Percentiles rank a stretch among this genome's conserved stretches.
Conservation (phyloP, 2,329 filamentous ascomycete genomes). For the Aspergillus ochraceus region DNA sequence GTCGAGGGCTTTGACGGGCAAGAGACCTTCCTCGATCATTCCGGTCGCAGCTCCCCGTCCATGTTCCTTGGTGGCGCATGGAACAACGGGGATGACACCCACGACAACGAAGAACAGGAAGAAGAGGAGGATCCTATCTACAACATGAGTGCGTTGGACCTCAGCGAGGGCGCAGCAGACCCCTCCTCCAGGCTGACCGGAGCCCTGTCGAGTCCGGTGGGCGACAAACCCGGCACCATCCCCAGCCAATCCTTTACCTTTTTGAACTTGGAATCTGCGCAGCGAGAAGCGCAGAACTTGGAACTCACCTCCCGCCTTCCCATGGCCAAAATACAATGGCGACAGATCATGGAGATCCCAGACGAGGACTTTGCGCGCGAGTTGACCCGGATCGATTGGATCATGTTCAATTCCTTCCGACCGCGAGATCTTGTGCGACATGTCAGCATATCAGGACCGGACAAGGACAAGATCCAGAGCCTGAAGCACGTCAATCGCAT, state of each 20-base stretch:
- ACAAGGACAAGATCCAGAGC: slow-evolving; percentile 61
- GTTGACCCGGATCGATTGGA: slow-evolving; percentile 94
- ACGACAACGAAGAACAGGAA: slow-evolving; percentile 36
- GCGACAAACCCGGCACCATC: slow-evolving; percentile 40
- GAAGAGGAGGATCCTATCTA: slow-evolving; percentile 40
- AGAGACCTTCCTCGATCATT: slow-evolving; percentile 43
- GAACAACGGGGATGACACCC: slow-evolving; percentile 25
- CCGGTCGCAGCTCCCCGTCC: slow-evolving; percentile 42
- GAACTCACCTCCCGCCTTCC: slow-evolving; percentile 68
- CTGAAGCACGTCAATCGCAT: slow-evolving; percentile 89
- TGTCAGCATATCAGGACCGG: slow-evolving; percentile 67
- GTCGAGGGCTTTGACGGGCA: slow-evolving; percentile 44
- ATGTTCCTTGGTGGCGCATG: slow-evolving; percentile 29
- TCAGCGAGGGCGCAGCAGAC: slow-evolving; percentile 40
- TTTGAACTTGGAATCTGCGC: slow-evolving; percentile 66
- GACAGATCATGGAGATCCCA: slow-evolving; percentile 81
- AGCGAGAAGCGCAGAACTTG: slow-evolving; percentile 71
- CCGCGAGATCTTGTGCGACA: slow-evolving; percentile 91
- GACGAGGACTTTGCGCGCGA: slow-evolving; percentile 87
- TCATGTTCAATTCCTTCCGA: slow-evolving; percentile 94
- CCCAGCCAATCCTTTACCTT: slow-evolving; percentile 45
- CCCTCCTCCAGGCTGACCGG: slow-evolving; percentile 40
- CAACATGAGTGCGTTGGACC: slow-evolving; percentile 40
- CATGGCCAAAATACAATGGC: slow-evolving; percentile 83
- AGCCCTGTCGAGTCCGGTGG: slow-evolving; percentile 36